Evolutionary conservation across 139 green algal species (phyloP).

Genomic region (Trebouxia sp.): DNA sequence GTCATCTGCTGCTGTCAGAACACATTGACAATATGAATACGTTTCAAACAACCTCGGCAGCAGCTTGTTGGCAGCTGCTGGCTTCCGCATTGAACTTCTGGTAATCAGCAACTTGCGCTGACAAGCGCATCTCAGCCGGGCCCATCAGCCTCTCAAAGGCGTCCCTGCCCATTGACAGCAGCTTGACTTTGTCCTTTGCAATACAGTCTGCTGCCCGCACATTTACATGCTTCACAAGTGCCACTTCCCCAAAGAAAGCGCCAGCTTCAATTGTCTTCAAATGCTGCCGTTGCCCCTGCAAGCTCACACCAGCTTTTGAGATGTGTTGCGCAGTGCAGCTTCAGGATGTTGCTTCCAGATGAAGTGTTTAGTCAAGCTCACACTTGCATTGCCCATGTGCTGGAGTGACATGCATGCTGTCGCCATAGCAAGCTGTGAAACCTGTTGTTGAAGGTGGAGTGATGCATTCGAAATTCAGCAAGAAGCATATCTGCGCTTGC

Average conservation of each 20-base stretch:
- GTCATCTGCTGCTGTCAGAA: no score
- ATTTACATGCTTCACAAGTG: constrained; percentile 49
- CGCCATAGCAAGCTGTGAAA: no score
- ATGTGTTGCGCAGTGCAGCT: neutral
- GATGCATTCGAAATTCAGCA: no score
- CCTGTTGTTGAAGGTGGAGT: no score
- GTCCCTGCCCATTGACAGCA: constrained; percentile 54
- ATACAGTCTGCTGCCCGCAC: constrained; percentile 58
- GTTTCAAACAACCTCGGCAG: constrained; percentile 8
- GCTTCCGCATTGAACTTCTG: constrained; percentile 36
- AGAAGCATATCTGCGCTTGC: no score
- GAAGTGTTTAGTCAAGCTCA: no score
- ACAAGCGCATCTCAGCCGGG: constrained; percentile 51
- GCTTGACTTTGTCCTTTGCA: constrained; percentile 37
- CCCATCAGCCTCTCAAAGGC: constrained; percentile 71
- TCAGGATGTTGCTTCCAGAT: no score
- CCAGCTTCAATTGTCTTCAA: constrained; percentile 42
- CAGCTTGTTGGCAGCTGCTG: constrained; percentile 13
- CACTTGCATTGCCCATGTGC: no score
- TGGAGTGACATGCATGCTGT: neutral
- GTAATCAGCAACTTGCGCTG: constrained; percentile 50
- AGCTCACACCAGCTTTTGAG: no score
- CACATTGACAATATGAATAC: no score
- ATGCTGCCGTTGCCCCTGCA: constrained; percentile 46
- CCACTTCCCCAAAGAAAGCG: constrained; percentile 67